Conservation (phyloP, 1,284 basidiomycete species). For the Fistulinella cinereoalba region DNA sequence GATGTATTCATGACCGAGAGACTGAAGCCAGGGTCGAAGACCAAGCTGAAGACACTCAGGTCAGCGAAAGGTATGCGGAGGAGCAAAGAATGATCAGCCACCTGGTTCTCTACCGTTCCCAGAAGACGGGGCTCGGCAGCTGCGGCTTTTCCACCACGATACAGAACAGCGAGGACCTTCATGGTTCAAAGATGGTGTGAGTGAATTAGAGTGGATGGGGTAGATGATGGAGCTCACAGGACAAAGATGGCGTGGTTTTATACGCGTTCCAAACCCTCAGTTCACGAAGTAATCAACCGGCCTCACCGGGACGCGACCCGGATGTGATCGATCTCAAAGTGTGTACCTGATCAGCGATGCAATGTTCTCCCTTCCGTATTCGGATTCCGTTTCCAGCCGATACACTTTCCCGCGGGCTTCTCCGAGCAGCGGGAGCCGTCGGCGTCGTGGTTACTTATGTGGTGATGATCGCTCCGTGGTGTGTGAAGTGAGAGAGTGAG, state of each 20-base stretch:
- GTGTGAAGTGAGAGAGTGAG: too few species aligned
- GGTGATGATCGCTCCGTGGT: too few species aligned
- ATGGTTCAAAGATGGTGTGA: not conserved
- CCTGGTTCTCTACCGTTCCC: slow-evolving; percentile 56
- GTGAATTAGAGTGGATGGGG: not conserved
- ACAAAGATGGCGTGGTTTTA: not conserved
- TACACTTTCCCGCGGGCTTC: not conserved
- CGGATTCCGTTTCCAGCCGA: not conserved
- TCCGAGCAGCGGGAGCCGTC: not conserved
- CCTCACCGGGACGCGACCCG: not conserved
- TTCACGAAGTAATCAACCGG: too few species aligned
- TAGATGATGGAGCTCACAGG: not conserved
- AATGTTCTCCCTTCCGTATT: not conserved
- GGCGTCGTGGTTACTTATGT: too few species aligned
- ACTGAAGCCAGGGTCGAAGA: slow-evolving; percentile 67
- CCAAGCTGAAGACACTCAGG: slow-evolving; percentile 54
- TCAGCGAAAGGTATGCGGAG: not conserved
- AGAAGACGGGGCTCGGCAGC: slow-evolving; percentile 49
- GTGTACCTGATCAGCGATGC: not conserved
- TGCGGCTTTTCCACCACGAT: slow-evolving; percentile 43
- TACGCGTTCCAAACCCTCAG: slow-evolving; percentile 2
- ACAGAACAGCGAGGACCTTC: slow-evolving; percentile 45
- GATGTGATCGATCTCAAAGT: not conserved
- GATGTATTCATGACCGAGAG: slow-evolving; percentile 75
- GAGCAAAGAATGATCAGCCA: slow-evolving; percentile 2